These are phyloP conservation scores for Magnusiomyces sp. DNA, from an alignment of 1,139 yeast species.

Conservation along the genomic window DNA sequence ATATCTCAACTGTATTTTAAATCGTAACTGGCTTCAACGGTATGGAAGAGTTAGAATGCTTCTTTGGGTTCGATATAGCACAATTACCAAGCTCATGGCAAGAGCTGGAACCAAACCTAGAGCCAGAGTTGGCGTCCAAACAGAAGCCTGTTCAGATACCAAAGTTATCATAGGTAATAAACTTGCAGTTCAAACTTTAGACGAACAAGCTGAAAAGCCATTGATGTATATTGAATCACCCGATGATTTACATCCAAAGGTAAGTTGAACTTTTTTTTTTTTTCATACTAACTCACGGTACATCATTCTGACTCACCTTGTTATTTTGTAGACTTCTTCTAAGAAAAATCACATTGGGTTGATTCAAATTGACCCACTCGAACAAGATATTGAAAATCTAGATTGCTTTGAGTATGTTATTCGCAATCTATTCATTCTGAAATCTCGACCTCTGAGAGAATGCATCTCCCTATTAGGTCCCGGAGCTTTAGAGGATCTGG, in stretches of 20 bases:
- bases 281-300: not conserved
- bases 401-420: conserved; percentile 62
- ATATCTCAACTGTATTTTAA: conserved; percentile 61
- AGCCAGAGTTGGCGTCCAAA: conserved; percentile 49
- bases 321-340: conserved; percentile 3
- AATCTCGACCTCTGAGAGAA: conserved; percentile 42
- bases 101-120: conserved; percentile 41
- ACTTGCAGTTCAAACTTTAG: not conserved
- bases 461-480: conserved; percentile 59
- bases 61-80: conserved; percentile 48
- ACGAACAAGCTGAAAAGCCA: not conserved
- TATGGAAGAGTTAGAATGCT: conserved; percentile 70
- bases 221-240: not conserved
- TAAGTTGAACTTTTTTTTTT: not conserved
- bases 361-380: conserved; percentile 24
- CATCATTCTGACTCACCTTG: not conserved
- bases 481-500: conserved; percentile 62
- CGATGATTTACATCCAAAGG: not conserved
- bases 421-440: conserved; percentile 52
- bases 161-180: conserved; percentile 38
- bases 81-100: conserved; percentile 57
- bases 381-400: conserved; percentile 30
- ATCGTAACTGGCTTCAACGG: conserved; percentile 66
- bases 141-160: conserved; percentile 52
- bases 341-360: conserved; percentile 17